These are phyloP conservation scores for Blepharisma stoltei DNA, from an alignment of 73 alveolate species.

Conservation along the genomic window DNA sequence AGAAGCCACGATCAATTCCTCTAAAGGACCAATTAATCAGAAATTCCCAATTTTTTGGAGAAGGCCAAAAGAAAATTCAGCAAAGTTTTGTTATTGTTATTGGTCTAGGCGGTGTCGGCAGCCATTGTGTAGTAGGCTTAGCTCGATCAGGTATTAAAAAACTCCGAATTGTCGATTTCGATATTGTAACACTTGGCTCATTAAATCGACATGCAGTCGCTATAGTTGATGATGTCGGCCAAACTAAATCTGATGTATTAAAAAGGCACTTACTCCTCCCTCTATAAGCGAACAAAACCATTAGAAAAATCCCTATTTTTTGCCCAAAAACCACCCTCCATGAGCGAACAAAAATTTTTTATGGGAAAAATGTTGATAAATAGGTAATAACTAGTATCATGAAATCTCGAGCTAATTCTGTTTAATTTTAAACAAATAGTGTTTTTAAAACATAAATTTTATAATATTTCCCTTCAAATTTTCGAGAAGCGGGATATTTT, in stretches of 20 bases:
- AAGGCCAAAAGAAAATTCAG: slow-evolving; percentile 47
- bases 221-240: slow-evolving; percentile 78
- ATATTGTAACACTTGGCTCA: slow-evolving; percentile 87
- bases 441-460: too few relatives aligned
- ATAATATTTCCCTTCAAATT: too few relatives aligned
- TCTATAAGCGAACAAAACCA: too few relatives aligned
- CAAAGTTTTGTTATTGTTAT: slow-evolving; percentile 68
- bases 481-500: too few relatives aligned
- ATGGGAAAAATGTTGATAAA: too few relatives aligned
- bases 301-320: too few relatives aligned
- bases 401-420: too few relatives aligned
- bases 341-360: too few relatives aligned
- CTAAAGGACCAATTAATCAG: slow-evolving; percentile 51
- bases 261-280: slow-evolving; percentile 60
- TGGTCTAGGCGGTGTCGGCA: slow-evolving; percentile 98
- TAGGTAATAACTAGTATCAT: too few relatives aligned
- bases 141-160: slow-evolving; percentile 80
- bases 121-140: slow-evolving; percentile 69
- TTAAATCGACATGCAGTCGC: slow-evolving; percentile 92
- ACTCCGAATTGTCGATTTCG: slow-evolving; percentile 86
- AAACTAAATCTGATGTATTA: slow-evolving; percentile 70
- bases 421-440: too few relatives aligned
- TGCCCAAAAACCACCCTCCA: too few relatives aligned
- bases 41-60: slow-evolving; percentile 59
- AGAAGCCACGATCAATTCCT: neutral